phyloP scores from a whole-genome alignment of 352 stramenopile genomes.

The Poterioochromonas sp. region DNA sequence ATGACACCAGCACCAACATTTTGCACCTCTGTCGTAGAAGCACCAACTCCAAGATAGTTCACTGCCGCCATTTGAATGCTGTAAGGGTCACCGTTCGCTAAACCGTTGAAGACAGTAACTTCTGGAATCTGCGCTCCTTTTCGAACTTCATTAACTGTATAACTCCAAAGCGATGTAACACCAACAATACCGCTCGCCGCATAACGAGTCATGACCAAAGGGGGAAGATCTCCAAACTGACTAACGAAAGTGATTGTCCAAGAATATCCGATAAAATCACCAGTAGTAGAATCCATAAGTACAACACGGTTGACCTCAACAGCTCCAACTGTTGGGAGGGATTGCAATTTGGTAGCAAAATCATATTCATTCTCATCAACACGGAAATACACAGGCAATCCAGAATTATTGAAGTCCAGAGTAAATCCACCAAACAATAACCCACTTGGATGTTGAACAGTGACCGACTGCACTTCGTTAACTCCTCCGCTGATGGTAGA shows the following conservation, averaged over 20 bases:
- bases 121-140: neutral
- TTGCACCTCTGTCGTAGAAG: slow-evolving; percentile 6
- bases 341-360: slow-evolving; percentile 47
- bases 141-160: neutral
- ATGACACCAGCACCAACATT: slow-evolving; percentile 23
- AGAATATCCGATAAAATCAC: slow-evolving; percentile 20
- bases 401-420: slow-evolving; percentile 43
- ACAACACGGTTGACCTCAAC: slow-evolving; percentile 42
- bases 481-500: neutral
- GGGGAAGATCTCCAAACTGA: slow-evolving; percentile 18
- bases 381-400: neutral
- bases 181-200: neutral
- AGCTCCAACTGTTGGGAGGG: slow-evolving; percentile 45
- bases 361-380: slow-evolving; percentile 27
- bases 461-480: slow-evolving; percentile 50
- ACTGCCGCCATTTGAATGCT: neutral
- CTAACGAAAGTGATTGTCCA: slow-evolving; percentile 27
- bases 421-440: slow-evolving; percentile 51
- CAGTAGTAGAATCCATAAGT: neutral
- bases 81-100: neutral
- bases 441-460: slow-evolving; percentile 44
- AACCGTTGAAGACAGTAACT: neutral
- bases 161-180: neutral
- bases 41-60: neutral
- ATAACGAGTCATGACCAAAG: neutral